Evolutionary conservation across 2,329 filamentous ascomycete species (phyloP).

Genomic region (Apiospora hydei): DNA sequence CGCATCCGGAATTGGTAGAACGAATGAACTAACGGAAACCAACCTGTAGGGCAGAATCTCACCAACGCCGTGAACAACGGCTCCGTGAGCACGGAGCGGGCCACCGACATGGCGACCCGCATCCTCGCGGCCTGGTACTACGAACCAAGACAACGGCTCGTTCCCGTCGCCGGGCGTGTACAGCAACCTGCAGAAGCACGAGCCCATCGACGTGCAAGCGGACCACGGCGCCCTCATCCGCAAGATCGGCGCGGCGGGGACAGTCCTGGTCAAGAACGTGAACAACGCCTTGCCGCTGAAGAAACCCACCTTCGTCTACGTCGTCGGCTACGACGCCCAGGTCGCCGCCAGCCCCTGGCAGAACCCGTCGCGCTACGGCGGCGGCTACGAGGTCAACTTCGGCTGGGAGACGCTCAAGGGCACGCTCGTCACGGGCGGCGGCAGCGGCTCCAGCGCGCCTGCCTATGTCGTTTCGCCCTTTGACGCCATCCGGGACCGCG

Average conservation of each 20-base stretch:
- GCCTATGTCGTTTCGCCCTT: slow-evolving; percentile 79
- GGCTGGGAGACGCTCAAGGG: slow-evolving; percentile 58
- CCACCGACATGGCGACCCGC: slow-evolving; percentile 87
- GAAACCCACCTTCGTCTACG: slow-evolving; percentile 28
- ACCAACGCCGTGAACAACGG: slow-evolving; percentile 73
- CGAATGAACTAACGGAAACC: slow-evolving; percentile 54
- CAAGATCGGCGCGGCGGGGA: slow-evolving; percentile 79
- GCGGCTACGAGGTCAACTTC: slow-evolving; percentile 29
- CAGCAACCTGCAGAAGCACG: slow-evolving; percentile 58
- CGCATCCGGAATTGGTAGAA: too few species aligned
- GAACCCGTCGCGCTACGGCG: slow-evolving; percentile 27
- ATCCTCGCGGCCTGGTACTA: slow-evolving; percentile 90
- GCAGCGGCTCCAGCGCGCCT: slow-evolving; percentile 83
- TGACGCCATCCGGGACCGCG: slow-evolving; percentile 65
- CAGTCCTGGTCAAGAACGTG: slow-evolving; percentile 81
- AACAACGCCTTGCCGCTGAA: slow-evolving; percentile 37
- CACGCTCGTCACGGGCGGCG: slow-evolving; percentile 85
- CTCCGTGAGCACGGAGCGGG: slow-evolving; percentile 76
- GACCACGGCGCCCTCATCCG: slow-evolving; percentile 77
- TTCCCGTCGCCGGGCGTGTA: slow-evolving; percentile 72
- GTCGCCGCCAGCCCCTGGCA: slow-evolving; percentile 52
- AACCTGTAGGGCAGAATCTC: slow-evolving; percentile 74
- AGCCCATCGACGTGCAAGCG: slow-evolving; percentile 78
- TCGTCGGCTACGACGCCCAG: slow-evolving; percentile 48
- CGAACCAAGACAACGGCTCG: slow-evolving; percentile 66